Base-by-base conservation (phyloP, 2,329 filamentous ascomycete species). In the Pyrenochaeta sp. region DNA sequence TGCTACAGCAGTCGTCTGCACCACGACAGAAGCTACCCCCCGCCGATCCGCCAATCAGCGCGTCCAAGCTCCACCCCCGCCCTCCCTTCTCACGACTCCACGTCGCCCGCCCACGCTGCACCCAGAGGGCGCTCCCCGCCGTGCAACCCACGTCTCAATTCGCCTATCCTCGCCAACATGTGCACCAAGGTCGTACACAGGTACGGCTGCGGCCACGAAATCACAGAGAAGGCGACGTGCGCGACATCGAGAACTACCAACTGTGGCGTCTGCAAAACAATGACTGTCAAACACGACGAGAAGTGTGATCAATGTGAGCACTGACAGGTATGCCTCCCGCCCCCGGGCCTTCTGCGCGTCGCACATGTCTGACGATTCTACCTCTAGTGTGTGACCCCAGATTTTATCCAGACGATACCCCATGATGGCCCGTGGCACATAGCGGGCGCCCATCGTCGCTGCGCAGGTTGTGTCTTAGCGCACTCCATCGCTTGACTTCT, bases 171-270 rank as follows among this genome's bases (percentile, higher is more conserved):
- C 63, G 62, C 66, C 66, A 67, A 52, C 67, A 83, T 82, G 80
- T 83, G 81, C 71, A 81, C 77, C 56, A 74, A 79, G 68, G 76
- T 83, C 63, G 75, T 81, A 64, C 81, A 82, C 74, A 69, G 72
- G 52, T 83, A 82, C 71, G 73, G 75, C 65, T 83, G 81, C 70
- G 79, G 78, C 65, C 81, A 83, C 68, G 73, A 75, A 57, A 72
- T 75, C 39, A 67, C 72, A 47, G 79, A 81, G 56, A 78, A 77
- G 61, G 79, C 80, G 25, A 74, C 76, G 24, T 83, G 81, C 72
- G 80, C 81, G n/a, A 76, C 75, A 12, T 83, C 81, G 50, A 79
- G 78, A 72, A 74, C 72, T 58, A 68, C 72, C n/a, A 69, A 70
- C 42, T 82, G 80, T 73, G 69, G 69, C 52, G 77, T 75, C 52